Evolutionary conservation across 164 flowering plant species (phyloP).

Genomic region (Echeveria elegans): DNA sequence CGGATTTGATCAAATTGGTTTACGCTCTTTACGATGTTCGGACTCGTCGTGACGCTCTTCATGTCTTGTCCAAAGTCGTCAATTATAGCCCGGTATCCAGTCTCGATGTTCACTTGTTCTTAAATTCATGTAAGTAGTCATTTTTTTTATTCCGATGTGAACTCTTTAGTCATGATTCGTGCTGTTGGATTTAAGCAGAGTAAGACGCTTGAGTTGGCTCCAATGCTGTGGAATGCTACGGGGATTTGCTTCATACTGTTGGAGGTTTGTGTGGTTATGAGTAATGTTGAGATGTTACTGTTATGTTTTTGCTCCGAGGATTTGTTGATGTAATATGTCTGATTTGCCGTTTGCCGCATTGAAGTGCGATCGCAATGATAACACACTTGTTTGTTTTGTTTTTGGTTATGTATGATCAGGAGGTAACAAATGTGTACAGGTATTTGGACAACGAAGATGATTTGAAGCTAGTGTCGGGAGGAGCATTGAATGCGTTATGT

Average conservation of each 20-base stretch:
- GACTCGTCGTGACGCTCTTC: background rate
- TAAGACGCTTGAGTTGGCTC: constrained; percentile 1
- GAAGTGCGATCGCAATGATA: too few species aligned
- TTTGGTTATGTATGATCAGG: background rate
- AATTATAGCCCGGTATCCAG: background rate
- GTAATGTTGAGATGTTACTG: too few species aligned
- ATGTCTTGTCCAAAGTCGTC: background rate
- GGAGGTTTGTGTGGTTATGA: background rate
- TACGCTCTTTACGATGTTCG: background rate
- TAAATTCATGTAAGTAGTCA: too few species aligned
- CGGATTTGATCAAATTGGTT: background rate
- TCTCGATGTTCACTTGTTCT: background rate
- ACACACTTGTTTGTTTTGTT: background rate
- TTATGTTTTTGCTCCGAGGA: too few species aligned
- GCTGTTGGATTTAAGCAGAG: background rate
- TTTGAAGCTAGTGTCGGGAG: background rate
- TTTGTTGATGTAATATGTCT: too few species aligned
- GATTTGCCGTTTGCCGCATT: too few species aligned
- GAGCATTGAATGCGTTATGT: background rate
- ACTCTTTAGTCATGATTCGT: background rate
- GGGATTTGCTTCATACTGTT: background rate
- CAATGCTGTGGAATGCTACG: background rate
- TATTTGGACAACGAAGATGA: background rate
- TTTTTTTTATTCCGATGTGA: background rate
- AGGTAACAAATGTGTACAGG: background rate